Percentiles rank a stretch among this genome's conserved stretches.
Evolutionary conservation across 495 filamentous ascomycete genomes (phyloP).

Genomic region (Penicillium egyptiacum): DNA sequence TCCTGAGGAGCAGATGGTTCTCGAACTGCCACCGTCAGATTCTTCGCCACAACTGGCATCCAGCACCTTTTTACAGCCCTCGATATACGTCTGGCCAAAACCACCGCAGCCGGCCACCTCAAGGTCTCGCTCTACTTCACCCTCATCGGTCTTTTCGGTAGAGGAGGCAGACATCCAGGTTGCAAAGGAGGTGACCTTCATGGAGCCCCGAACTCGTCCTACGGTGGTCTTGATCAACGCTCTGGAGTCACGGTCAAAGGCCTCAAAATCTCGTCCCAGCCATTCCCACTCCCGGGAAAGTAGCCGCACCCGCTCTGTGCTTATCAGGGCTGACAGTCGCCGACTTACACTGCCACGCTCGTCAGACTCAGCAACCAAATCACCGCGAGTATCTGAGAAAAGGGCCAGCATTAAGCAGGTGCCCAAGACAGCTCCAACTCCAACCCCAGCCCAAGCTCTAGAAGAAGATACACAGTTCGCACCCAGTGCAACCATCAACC

Average conservation of each 20-base stretch:
- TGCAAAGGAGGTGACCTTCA: slow-evolving; percentile 39
- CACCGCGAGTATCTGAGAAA: slow-evolving; percentile 11
- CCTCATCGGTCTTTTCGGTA: slow-evolving; percentile 35
- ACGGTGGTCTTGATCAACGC: slow-evolving; percentile 43
- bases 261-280: slow-evolving; percentile 9
- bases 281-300: slow-evolving; percentile 22
- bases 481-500: slow-evolving; percentile 24
- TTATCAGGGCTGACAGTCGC: slow-evolving; percentile 17
- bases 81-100: slow-evolving; percentile 35
- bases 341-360: slow-evolving; percentile 15
- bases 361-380: neutral
- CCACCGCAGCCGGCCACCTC: slow-evolving; percentile 15
- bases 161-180: slow-evolving; percentile 40
- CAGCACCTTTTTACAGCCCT: slow-evolving; percentile 36
- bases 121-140: slow-evolving; percentile 32
- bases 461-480: slow-evolving; percentile 5
- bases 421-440: slow-evolving; percentile 2
- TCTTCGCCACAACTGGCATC: slow-evolving; percentile 35
- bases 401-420: neutral
- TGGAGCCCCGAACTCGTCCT: slow-evolving; percentile 37
- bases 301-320: slow-evolving; percentile 20
- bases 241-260: slow-evolving; percentile 21
- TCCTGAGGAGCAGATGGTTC: slow-evolving; percentile 38
- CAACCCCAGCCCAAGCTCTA: neutral
- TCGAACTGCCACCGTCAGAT: slow-evolving; percentile 42